Conservation (phyloP, 257 asterid species). For the Gynochthodes officinalis region DNA sequence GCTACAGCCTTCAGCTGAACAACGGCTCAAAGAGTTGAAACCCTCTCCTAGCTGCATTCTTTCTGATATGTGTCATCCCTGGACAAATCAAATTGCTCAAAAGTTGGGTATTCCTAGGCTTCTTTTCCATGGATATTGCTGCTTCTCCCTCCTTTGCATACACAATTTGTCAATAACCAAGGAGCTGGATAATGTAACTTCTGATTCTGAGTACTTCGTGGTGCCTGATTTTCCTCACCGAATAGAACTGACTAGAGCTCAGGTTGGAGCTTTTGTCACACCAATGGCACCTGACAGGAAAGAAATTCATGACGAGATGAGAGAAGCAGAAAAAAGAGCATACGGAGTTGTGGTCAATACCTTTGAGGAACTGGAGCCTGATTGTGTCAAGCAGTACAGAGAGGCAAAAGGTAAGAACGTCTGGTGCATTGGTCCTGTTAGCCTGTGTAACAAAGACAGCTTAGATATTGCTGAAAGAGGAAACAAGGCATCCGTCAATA, state of each 20-base stretch:
- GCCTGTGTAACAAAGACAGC: constrained; percentile 31
- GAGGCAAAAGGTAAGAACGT: constrained; percentile 25
- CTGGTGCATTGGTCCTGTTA: constrained; percentile 56
- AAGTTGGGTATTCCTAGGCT: constrained; percentile 42
- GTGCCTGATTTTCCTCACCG: constrained; percentile 48
- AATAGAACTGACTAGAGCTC: constrained; percentile 44
- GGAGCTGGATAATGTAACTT: constrained; percentile 17
- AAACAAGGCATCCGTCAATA: constrained; percentile 20
- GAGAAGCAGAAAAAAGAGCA: constrained; percentile 30
- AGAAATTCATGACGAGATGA: constrained; percentile 1
- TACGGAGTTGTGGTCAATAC: constrained; percentile 45
- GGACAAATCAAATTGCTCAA: constrained; percentile 40
- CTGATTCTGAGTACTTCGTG: constrained; percentile 41
- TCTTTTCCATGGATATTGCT: constrained; percentile 45
- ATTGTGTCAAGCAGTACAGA: constrained; percentile 23
- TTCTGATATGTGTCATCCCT: constrained; percentile 41
- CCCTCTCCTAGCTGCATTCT: constrained; percentile 45
- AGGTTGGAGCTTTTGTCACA: constrained; percentile 25
- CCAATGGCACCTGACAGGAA: constrained; percentile 12
- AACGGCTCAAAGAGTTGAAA: constrained; percentile 23
- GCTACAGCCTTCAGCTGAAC: constrained; percentile 33
- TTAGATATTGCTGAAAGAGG: constrained; percentile 45
- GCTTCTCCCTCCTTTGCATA: constrained; percentile 40
- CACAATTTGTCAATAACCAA: constrained; percentile 17
- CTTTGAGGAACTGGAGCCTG: constrained; percentile 42